phyloP scores from a whole-genome alignment of 768 basidiomycete genomes.

The Mycena amicta region DNA sequence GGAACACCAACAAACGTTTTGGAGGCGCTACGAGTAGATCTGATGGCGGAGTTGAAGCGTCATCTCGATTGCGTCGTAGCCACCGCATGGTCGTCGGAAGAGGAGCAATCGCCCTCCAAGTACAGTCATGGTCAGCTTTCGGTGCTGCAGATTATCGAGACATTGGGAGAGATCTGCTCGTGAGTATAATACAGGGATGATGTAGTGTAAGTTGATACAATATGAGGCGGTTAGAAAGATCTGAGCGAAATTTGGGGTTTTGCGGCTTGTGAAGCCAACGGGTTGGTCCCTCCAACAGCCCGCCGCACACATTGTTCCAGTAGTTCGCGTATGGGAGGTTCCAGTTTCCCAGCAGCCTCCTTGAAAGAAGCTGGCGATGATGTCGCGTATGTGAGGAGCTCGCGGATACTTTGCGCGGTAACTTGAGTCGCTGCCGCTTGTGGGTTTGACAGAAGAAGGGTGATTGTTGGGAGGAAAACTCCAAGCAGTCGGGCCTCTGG shows the following conservation, averaged over 20 bases:
- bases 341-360: conserved; percentile 74
- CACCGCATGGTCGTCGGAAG: not conserved
- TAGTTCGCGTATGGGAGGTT: conserved; percentile 54
- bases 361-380: conserved; percentile 78
- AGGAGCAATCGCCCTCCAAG: not conserved
- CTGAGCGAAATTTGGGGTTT: conserved; percentile 82
- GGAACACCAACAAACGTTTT: not conserved
- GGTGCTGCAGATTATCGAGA: not conserved
- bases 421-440: conserved; percentile 44
- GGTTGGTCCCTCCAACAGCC: conserved; percentile 56
- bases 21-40: not conserved
- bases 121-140: not conserved
- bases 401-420: conserved; percentile 61
- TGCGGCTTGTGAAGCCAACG: conserved; percentile 33
- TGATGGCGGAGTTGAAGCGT: not conserved
- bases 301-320: conserved; percentile 81
- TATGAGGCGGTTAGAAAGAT: conserved; percentile 54
- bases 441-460: conserved; percentile 65
- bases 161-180: not conserved
- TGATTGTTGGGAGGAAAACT: conserved; percentile 74
- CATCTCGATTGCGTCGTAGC: not conserved
- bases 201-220: not conserved
- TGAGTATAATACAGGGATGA: not conserved
- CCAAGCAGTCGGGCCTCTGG: conserved; percentile 69
- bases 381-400: conserved; percentile 74